Conservation (phyloP, 177 flowering plant genomes). For the Tripterygium wilfordii region DNA sequence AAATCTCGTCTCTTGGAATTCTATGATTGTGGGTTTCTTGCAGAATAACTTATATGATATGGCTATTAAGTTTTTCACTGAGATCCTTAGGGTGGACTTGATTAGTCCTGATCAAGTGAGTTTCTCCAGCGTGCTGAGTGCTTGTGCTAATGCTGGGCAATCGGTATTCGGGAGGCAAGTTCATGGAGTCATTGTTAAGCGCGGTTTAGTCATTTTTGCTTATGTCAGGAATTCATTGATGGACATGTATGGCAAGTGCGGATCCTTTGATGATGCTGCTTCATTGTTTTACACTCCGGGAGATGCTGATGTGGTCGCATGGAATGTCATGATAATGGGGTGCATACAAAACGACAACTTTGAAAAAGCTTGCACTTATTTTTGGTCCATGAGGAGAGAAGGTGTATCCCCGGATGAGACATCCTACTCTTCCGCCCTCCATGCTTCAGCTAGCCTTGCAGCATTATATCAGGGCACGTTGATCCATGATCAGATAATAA, state of each 20-base stretch:
- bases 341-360: constrained; percentile 31
- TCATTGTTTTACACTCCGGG: constrained; percentile 26
- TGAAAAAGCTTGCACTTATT: constrained; percentile 55
- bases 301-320: constrained; percentile 47
- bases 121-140: constrained; percentile 46
- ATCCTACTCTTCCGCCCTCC: constrained; percentile 48
- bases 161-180: constrained; percentile 45
- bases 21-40: constrained; percentile 52
- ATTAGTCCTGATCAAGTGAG: constrained; percentile 50
- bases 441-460: constrained; percentile 55
- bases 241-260: constrained; percentile 68
- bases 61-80: constrained; percentile 30
- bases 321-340: constrained; percentile 66
- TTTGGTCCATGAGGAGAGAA: constrained; percentile 51
- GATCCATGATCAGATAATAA: constrained; percentile 48
- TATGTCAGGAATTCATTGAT: constrained; percentile 51
- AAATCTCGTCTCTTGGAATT: constrained; percentile 64
- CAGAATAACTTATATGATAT: constrained; percentile 27
- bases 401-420: constrained; percentile 54
- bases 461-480: constrained; percentile 39
- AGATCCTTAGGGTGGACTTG: constrained; percentile 22
- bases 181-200: constrained; percentile 43
- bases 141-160: constrained; percentile 37
- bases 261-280: constrained; percentile 34
- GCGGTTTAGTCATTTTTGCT: constrained; percentile 22